These are phyloP conservation scores for Chrysanthemum seticuspe DNA, from an alignment of 129 eudicot genomes.

Conservation along the genomic window DNA sequence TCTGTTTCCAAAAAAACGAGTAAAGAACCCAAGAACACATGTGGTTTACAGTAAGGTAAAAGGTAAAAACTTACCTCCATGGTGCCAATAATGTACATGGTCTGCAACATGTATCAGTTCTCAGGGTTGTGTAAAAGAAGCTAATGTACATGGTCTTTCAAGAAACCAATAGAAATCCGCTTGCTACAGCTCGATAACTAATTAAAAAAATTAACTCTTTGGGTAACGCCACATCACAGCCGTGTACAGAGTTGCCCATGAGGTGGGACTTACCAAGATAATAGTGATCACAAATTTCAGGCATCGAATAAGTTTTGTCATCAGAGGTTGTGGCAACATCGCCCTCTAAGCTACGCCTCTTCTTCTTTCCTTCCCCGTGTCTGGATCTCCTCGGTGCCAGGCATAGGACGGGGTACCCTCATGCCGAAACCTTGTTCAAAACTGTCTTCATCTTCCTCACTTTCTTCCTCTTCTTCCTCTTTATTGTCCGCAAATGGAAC, in stretches of 20 bases:
- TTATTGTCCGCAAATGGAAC: constrained; percentile 97
- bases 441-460: constrained; percentile 84
- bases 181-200: constrained; percentile 5
- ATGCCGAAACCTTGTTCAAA: constrained; percentile 49
- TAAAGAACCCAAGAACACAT: not conserved
- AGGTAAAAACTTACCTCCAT: constrained; percentile 60
- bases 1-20: constrained; percentile 30
- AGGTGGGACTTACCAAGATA: not conserved
- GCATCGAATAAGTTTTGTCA: constrained; percentile 29
- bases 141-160: constrained; percentile 25
- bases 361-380: constrained; percentile 81
- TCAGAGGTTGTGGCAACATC: constrained; percentile 45
- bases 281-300: not conserved
- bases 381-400: constrained; percentile 71
- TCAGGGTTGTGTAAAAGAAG: constrained; percentile 13
- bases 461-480: constrained; percentile 95
- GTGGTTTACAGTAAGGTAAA: not conserved
- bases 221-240: constrained; percentile 12
- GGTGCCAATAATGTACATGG: constrained; percentile 80
- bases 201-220: constrained; percentile 11
- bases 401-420: constrained; percentile 52
- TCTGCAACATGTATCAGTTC: constrained; percentile 1
- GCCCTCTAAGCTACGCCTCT: constrained; percentile 57
- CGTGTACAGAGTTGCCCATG: not conserved
- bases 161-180: constrained; percentile 15